Base-by-base conservation (phyloP, 352 stramenopile species). In the Aphanomyces astaci region DNA sequence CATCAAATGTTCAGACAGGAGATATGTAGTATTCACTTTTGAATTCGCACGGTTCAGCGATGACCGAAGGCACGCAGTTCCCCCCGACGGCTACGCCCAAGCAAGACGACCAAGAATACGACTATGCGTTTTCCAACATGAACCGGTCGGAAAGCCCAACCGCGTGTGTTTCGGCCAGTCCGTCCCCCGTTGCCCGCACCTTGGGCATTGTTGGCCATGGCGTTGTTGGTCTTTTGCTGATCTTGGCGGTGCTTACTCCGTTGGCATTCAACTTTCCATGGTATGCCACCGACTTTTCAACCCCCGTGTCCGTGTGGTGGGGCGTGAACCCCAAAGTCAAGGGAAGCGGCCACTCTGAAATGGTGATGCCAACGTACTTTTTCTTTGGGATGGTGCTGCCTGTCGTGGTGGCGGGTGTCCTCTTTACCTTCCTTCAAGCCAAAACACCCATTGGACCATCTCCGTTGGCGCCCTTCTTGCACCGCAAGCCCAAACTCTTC, bases 401-500 rank as follows among this genome's bases (percentile, higher is more conserved):
- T 9, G 17, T 52, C 15, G n/a, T 64, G 15, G 56, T 49, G 10
- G 33, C 24, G 17, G 15, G 19, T 24, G 31, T 64, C 13, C 13
- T 64, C 22, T 39, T 32, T 9, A n/a, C 51, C 22, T 59, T 15
- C 31, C 4, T 53, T 10, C 31, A 36, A 4, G 9, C 28, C 25
- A 19, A 32, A 13, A n/a, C 56, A 2, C 7, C 13, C 56, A 22
- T 36, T 31, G 15, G 4, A 5, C 3, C 19, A 5, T 22, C 56
- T 22, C 56, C 9, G 17, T 0, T 64, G 5, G 17, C 56, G 13
- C 19, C 13, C 0, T n/a, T 52, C 10, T 25, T 64, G 4, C 56
- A 64, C 11, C 56, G 56, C 56, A 64, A 64, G 31, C 56, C 56
- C 7, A 3, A 5, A 19, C 17, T 57, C n/a, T 28, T 57, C 49